Percentiles rank a stretch among this genome's conserved stretches.
Conservation (phyloP, 2,329 filamentous ascomycete species). For the Talaromyces amestolkiae region DNA sequence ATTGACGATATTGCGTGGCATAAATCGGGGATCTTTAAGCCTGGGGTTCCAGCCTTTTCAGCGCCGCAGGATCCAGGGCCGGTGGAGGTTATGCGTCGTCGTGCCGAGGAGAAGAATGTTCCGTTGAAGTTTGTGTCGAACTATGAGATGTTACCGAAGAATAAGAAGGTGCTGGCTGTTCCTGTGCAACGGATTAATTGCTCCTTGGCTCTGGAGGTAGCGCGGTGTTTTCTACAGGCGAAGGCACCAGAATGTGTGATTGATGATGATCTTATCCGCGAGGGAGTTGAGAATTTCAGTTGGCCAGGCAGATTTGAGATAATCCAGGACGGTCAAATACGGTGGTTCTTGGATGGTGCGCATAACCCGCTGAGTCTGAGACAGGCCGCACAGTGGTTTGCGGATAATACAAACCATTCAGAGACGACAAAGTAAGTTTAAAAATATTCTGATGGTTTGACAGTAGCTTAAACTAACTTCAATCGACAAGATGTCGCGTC, state of each 20-base stretch:
- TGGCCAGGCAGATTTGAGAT: constrained; percentile 38
- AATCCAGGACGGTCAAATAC: constrained; percentile 24
- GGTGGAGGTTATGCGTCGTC: constrained; percentile 38
- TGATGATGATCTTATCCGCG: constrained; percentile 25
- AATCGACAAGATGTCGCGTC: constrained; percentile 21
- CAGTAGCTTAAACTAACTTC: not conserved
- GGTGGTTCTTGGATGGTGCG: constrained; percentile 46
- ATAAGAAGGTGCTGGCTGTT: constrained; percentile 22
- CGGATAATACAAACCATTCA: constrained; percentile 18
- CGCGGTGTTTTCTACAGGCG: constrained; percentile 25
- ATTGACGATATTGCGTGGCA: constrained; percentile 59
- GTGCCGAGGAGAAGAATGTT: constrained; percentile 7
- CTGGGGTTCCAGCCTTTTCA: constrained; percentile 57
- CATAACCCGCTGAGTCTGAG: constrained; percentile 44
- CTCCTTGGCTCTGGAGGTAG: constrained; percentile 31
- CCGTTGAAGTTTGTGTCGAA: constrained; percentile 14
- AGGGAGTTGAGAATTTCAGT: constrained; percentile 27
- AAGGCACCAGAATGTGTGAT: constrained; percentile 24
- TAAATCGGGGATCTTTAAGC: constrained; percentile 70
- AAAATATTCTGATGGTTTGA: not conserved
- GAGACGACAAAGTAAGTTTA: constrained; percentile 5
- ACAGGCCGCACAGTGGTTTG: constrained; percentile 41
- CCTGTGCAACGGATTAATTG: constrained; percentile 35
- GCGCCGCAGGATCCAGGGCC: constrained; percentile 39
- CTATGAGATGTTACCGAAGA: constrained; percentile 21